Evolutionary conservation across 2,329 filamentous ascomycete species (phyloP).

Genomic region (Fusarium chuoi): DNA sequence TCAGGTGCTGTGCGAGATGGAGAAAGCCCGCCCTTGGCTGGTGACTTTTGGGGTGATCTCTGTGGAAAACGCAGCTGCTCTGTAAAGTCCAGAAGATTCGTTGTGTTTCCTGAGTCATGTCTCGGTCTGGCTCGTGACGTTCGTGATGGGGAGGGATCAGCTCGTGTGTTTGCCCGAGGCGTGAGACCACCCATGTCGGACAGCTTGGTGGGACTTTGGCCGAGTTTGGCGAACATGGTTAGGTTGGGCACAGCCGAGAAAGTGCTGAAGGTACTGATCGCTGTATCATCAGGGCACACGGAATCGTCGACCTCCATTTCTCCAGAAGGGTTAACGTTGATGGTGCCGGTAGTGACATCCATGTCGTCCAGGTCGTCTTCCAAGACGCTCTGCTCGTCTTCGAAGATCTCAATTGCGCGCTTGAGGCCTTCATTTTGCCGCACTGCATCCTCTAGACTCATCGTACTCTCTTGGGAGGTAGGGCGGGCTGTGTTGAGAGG

Average conservation of each 20-base stretch:
- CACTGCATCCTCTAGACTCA: slow-evolving; percentile 64
- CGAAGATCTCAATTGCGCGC: slow-evolving; percentile 70
- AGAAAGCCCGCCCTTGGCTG: slow-evolving; percentile 51
- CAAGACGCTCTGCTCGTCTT: slow-evolving; percentile 58
- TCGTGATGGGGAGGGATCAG: slow-evolving; percentile 50
- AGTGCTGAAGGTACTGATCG: slow-evolving; percentile 85
- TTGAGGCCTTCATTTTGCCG: slow-evolving; percentile 66
- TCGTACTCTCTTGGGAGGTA: slow-evolving; percentile 50
- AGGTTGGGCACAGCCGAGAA: slow-evolving; percentile 92
- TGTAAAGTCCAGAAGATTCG: slow-evolving; percentile 89
- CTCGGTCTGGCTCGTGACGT: slow-evolving; percentile 49
- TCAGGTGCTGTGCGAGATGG: slow-evolving; percentile 48
- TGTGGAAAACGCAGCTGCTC: slow-evolving; percentile 70
- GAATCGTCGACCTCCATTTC: slow-evolving; percentile 49
- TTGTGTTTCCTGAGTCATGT: slow-evolving; percentile 68
- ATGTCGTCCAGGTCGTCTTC: slow-evolving; percentile 47
- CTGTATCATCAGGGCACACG: slow-evolving; percentile 72
- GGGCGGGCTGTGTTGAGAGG: slow-evolving; percentile 36
- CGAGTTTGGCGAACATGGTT: slow-evolving; percentile 82
- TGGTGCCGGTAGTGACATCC: slow-evolving; percentile 37
- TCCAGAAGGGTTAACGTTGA: slow-evolving; percentile 42
- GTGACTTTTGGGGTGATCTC: slow-evolving; percentile 64
- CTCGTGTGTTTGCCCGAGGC: slow-evolving; percentile 47
- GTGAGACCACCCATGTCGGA: slow-evolving; percentile 54
- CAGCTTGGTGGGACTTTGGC: slow-evolving; percentile 70